Evolutionary conservation across 352 stramenopile genomes (phyloP).

Genomic region (Phytophthora pinifolia): DNA sequence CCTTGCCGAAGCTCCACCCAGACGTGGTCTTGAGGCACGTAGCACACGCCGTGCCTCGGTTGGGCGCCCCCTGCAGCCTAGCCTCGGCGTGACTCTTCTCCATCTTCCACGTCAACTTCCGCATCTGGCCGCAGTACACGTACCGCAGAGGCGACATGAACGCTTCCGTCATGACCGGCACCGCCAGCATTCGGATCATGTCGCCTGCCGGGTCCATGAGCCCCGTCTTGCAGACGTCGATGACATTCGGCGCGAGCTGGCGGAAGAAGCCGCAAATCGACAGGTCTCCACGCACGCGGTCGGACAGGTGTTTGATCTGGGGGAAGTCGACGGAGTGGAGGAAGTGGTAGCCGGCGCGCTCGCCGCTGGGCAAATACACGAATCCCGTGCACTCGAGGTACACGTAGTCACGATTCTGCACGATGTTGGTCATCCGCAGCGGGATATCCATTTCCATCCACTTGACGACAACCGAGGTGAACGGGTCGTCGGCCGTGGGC

Average conservation of each 20-base stretch:
- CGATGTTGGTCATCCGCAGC: constrained; percentile 24
- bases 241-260: constrained; percentile 17
- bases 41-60: constrained; percentile 15
- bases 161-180: constrained; percentile 30
- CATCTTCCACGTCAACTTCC: constrained; percentile 62
- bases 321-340: constrained; percentile 42
- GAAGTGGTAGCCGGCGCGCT: constrained; percentile 36
- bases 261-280: constrained; percentile 37
- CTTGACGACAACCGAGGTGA: constrained; percentile 35
- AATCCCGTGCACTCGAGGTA: constrained; percentile 39
- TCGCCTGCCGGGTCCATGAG: constrained; percentile 28
- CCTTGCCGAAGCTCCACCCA: constrained; percentile 23
- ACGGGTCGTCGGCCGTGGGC: constrained; percentile 20
- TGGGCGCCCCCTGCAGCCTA: constrained; percentile 18
- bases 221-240: constrained; percentile 30
- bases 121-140: constrained; percentile 51
- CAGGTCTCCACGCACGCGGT: constrained; percentile 23
- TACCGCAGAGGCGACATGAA: constrained; percentile 35
- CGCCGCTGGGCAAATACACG: constrained; percentile 23
- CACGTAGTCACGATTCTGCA: constrained; percentile 43
- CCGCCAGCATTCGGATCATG: constrained; percentile 35
- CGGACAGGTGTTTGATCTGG: constrained; percentile 27
- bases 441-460: constrained; percentile 37
- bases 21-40: constrained; percentile 24
- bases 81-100: constrained; percentile 29